Evolutionary conservation across 805 yeast genomes (phyloP).

Genomic region (Saccharomycopsis schoenii): DNA sequence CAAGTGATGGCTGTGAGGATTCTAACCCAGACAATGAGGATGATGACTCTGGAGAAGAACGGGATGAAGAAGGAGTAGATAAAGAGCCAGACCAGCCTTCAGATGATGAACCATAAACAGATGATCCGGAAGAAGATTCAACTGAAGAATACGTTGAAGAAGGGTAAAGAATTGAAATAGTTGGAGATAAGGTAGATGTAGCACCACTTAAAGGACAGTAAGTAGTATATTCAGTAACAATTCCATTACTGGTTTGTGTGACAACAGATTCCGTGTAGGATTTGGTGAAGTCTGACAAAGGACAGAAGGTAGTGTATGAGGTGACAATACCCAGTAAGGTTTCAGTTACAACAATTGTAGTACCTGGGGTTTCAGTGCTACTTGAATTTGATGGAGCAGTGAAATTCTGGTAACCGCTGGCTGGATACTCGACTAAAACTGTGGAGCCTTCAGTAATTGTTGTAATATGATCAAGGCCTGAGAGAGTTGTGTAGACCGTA

Average conservation of each 20-base stretch:
- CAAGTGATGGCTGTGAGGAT: background rate
- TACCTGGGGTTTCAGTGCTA: background rate
- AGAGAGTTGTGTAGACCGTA: background rate
- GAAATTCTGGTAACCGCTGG: background rate
- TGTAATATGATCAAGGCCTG: background rate
- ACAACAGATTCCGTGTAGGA: background rate
- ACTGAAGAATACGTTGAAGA: background rate
- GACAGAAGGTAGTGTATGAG: conserved; percentile 13
- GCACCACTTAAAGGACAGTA: conserved; percentile 7
- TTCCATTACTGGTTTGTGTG: conserved; percentile 1
- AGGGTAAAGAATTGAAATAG: background rate
- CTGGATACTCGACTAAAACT: background rate
- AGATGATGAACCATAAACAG: too few species aligned
- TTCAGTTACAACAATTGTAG: background rate
- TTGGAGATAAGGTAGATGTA: background rate
- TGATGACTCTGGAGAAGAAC: background rate
- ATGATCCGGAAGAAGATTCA: background rate
- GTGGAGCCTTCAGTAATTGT: background rate
- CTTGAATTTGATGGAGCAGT: background rate
- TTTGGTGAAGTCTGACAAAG: conserved; percentile 5
- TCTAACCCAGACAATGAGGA: too few species aligned
- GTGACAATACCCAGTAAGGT: conserved; percentile 11
- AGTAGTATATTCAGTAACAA: conserved; percentile 3
- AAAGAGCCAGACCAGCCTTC: background rate
- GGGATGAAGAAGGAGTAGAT: background rate